Base-by-base conservation (phyloP, 228 moss, liverwort and hornwort genomes). In the Sphagnum magellanicum region DNA sequence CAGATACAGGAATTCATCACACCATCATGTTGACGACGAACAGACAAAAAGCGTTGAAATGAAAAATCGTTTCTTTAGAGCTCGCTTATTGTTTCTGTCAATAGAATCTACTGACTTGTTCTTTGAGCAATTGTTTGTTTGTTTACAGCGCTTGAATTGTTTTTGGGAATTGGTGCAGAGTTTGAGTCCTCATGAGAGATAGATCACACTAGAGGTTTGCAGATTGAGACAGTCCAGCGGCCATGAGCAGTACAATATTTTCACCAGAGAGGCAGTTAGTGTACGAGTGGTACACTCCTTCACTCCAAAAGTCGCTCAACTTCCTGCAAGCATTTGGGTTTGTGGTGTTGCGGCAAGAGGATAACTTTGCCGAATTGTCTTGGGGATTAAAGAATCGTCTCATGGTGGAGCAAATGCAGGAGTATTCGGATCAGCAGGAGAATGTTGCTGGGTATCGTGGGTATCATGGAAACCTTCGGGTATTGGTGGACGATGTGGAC, bases 231-330 rank as follows among this genome's bases (percentile, higher is more conserved):
- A 32, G 32, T 32, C 32, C 32, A 32, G 32, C 3, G 32, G 32
- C 32, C 32, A 32, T 47, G 46, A 77, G 77, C 69, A 57, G 63
- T 61, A 67, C 14, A 10, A 32, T 32, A 32, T 78, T 75, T 58
- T 76, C 55, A 1, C 74, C 89, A 0, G 83, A 85, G 61, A 65
- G 84, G 64, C 91, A 92, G 66, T 83, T 92, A 50, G 79, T 92
- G n/a, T 83, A 84, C 72, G 91, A 92, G 64, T 89, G 83, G 87
- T 92, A 89, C 75, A 92, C 87, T 48, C 89, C 91, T 0, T 92
- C 85, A 15, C 76, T 89, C 57, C 55, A 51, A 49, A 74, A 52
- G 50, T 82, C 83, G 4, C 72, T 83, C 14, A 73, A 74, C 9
- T 92, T 92, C 50, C 70, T 92, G 16, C 75, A 81, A 15, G 48